Evolutionary conservation across 1,284 basidiomycete species (phyloP), one percentile per base, ranked within the genome.

Genomic region (Mycena sp.): DNA sequence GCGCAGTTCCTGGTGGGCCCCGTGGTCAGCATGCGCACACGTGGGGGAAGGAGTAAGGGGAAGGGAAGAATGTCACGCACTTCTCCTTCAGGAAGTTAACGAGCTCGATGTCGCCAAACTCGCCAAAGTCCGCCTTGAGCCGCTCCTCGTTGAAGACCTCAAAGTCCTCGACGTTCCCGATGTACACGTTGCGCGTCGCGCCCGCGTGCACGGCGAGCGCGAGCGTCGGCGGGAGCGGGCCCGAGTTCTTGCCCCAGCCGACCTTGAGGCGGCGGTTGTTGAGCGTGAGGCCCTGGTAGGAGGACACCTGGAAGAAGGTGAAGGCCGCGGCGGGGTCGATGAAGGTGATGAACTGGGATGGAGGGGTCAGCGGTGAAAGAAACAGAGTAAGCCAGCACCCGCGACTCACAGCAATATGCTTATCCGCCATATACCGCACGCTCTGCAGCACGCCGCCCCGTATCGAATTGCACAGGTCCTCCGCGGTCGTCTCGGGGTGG

Each of bases 41-140:
- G 14, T 37, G 19, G 29, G 12, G 10, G 3, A 45, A 53, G 51
- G 21, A 37, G 23, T 26, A 51, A 23, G 37, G 28, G 67, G 51
- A 23, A 41, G 26, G 32, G 32, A 9, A 14, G 32, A 14, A 35
- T 9, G 32, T 7, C 2, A 84, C 90, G 65, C 69, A 92, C 90
- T 98, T 98, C 78, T 97, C 95, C 79, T 92, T 93, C 71, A 98
- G 82, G 80, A 94, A 95, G 79, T 98, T 98, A 77, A 98, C 90
- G 62, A 97, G 86, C 80, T 98, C 96, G 69, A 98, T 95, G 65
- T 97, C 95, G 28, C 96, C 95, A 76, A 87, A 97, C 78, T 95
- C 93, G 58, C 89, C 90, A 81, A 97, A 97, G 80, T 97, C 95
- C 55, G 88, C 81, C 77, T 92, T 91, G 57, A 98, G 83, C 74